These are phyloP conservation scores for Fraxinus dipetala DNA, from an alignment of 305 asterid species.

Conservation along the genomic window DNA sequence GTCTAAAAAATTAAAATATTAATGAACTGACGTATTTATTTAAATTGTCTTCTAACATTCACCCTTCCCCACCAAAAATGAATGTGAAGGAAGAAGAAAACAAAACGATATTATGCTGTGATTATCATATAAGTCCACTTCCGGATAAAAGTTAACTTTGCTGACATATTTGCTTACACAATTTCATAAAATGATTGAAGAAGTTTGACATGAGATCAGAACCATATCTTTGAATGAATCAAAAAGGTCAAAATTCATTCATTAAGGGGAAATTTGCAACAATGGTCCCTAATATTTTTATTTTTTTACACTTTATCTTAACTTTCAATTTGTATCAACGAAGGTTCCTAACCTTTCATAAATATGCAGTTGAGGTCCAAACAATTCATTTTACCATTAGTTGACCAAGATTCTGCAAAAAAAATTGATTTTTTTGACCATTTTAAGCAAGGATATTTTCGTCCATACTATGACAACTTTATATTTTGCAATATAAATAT, in stretches of 20 bases:
- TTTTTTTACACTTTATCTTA: no score
- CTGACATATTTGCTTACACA: background rate
- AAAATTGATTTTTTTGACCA: no score
- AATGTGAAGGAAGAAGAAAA: background rate
- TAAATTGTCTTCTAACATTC: background rate
- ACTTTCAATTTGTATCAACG: no score
- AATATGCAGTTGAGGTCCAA: no score
- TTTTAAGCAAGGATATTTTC: no score
- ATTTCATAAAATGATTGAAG: background rate
- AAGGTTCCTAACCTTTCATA: no score
- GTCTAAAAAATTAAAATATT: background rate
- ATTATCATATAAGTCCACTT: no score
- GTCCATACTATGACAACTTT: no score
- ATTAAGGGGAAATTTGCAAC: background rate
- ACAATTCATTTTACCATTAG: no score
- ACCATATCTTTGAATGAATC: background rate
- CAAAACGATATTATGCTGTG: background rate
- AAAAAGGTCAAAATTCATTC: background rate
- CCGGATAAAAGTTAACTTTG: background rate
- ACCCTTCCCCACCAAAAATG: background rate
- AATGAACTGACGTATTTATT: background rate
- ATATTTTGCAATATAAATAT: no score
- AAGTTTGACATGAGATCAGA: background rate
- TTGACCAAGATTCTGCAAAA: no score
- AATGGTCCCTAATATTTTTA: no score